Evolutionary conservation across 768 basidiomycete genomes (phyloP).

Genomic region (Coprinopsis sp.): DNA sequence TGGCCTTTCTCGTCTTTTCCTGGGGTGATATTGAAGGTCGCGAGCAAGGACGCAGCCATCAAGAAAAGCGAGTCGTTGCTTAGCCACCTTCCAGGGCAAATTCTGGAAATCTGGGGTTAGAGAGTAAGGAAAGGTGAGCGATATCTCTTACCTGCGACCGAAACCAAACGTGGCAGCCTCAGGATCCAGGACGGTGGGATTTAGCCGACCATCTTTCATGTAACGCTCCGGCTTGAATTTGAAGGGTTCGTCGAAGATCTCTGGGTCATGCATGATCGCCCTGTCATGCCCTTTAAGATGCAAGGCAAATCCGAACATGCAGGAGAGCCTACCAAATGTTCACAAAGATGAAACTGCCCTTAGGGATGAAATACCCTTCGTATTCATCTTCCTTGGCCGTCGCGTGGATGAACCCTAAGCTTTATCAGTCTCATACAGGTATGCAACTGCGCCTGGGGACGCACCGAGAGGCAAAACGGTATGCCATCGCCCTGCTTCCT

Average conservation of each 20-base stretch:
- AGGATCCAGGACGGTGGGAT: conserved; percentile 11
- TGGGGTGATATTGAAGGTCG: conserved; percentile 1
- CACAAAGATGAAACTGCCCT: conserved; percentile 23
- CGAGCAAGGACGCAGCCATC: conserved; percentile 1
- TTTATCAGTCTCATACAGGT: neutral
- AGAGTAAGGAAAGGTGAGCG: neutral
- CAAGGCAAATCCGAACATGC: neutral
- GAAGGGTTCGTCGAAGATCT: conserved; percentile 27
- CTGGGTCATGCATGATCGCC: conserved; percentile 27
- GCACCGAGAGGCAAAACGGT: conserved; percentile 4
- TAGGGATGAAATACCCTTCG: conserved; percentile 32
- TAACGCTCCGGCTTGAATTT: conserved; percentile 29
- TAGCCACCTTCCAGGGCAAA: neutral
- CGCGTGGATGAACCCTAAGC: conserved; percentile 13
- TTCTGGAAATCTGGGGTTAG: no score
- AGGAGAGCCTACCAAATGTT: conserved; percentile 17
- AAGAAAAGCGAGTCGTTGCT: neutral
- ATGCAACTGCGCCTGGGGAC: neutral
- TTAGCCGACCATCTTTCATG: conserved; percentile 15
- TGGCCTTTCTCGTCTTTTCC: neutral
- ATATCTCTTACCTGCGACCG: conserved; percentile 13
- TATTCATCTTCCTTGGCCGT: conserved; percentile 27
- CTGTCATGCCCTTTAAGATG: conserved; percentile 15
- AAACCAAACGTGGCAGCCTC: conserved; percentile 19
- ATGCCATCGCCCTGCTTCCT: conserved; percentile 9